Evolutionary conservation across 2,329 filamentous ascomycete genomes (phyloP).

Genomic region (Diplocarpon mali): DNA sequence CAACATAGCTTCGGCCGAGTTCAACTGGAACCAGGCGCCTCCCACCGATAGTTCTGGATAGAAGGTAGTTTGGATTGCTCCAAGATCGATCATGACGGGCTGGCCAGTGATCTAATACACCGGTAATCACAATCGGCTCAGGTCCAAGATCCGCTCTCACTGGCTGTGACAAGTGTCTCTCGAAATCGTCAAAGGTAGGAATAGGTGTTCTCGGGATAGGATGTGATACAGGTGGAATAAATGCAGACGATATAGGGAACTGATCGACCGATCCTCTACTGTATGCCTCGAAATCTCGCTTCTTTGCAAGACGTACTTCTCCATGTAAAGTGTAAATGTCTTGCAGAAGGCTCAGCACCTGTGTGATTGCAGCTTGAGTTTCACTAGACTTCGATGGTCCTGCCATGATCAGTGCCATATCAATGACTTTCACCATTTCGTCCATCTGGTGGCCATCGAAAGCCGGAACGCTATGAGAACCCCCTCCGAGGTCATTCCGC

Average conservation of each 20-base stretch:
- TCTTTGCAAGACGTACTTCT: constrained; percentile 12
- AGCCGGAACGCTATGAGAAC: background rate
- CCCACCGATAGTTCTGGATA: constrained; percentile 63
- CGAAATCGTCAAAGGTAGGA: constrained; percentile 48
- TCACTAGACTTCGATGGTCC: constrained; percentile 9
- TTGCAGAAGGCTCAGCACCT: constrained; percentile 58
- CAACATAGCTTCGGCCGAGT: constrained; percentile 77
- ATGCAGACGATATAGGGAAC: constrained; percentile 22
- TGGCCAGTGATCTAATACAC: constrained; percentile 61
- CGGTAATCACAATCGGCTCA: constrained; percentile 58
- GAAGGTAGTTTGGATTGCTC: constrained; percentile 63
- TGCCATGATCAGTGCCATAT: constrained; percentile 28
- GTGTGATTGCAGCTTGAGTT: constrained; percentile 32
- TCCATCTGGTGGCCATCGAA: constrained; percentile 11
- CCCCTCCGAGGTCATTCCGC: background rate
- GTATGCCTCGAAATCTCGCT: constrained; percentile 9
- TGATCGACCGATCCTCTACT: background rate
- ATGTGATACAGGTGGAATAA: constrained; percentile 32
- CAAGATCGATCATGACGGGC: constrained; percentile 59
- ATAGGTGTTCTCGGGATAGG: constrained; percentile 33
- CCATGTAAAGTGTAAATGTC: constrained; percentile 22
- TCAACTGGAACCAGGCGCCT: constrained; percentile 77
- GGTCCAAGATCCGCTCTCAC: constrained; percentile 31
- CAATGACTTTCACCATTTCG: constrained; percentile 23
- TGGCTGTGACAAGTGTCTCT: constrained; percentile 43